These are phyloP conservation scores for Neonectria ditissima DNA, from an alignment of 2,329 filamentous ascomycete genomes.

Conservation along the genomic window DNA sequence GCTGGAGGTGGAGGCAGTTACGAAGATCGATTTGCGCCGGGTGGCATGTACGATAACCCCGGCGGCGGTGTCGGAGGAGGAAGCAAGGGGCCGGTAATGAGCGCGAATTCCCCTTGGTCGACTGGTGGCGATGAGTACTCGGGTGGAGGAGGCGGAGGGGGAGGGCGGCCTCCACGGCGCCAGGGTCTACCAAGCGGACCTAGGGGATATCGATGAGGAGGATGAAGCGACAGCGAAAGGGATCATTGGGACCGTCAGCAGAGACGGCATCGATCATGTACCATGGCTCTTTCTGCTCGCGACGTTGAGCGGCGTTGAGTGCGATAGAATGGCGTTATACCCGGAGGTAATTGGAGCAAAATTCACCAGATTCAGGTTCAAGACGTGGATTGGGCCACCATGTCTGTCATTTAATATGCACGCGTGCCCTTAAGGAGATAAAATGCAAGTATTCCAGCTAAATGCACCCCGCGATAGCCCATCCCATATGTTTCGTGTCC, in stretches of 20 bases:
- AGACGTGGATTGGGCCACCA: background rate
- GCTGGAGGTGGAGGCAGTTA: slow-evolving; percentile 48
- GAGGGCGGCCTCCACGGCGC: slow-evolving; percentile 44
- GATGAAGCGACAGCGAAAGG: background rate
- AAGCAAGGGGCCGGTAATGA: slow-evolving; percentile 56
- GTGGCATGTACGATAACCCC: slow-evolving; percentile 57
- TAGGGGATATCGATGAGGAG: slow-evolving; percentile 51
- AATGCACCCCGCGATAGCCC: background rate
- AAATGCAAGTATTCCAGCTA: slow-evolving; percentile 9
- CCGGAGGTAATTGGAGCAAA: slow-evolving; percentile 22
- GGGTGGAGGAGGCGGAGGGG: slow-evolving; percentile 51
- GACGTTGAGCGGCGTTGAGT: slow-evolving; percentile 28
- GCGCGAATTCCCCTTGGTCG: slow-evolving; percentile 62
- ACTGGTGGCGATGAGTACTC: slow-evolving; percentile 53
- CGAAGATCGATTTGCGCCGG: slow-evolving; percentile 61
- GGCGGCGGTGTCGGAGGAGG: slow-evolving; percentile 38
- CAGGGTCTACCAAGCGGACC: slow-evolving; percentile 62
- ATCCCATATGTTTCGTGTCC: slow-evolving; percentile 3
- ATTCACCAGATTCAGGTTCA: background rate
- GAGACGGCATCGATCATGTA: slow-evolving; percentile 15
- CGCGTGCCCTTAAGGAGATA: background rate
- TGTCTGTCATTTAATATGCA: slow-evolving; percentile 1
- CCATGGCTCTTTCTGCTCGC: slow-evolving; percentile 17
- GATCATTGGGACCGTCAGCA: background rate
- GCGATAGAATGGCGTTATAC: slow-evolving; percentile 43